Percentiles rank a stretch among this genome's conserved stretches.
Evolutionary conservation across 768 basidiomycete species (phyloP).

Genomic region (Tricholoma flavovirens): DNA sequence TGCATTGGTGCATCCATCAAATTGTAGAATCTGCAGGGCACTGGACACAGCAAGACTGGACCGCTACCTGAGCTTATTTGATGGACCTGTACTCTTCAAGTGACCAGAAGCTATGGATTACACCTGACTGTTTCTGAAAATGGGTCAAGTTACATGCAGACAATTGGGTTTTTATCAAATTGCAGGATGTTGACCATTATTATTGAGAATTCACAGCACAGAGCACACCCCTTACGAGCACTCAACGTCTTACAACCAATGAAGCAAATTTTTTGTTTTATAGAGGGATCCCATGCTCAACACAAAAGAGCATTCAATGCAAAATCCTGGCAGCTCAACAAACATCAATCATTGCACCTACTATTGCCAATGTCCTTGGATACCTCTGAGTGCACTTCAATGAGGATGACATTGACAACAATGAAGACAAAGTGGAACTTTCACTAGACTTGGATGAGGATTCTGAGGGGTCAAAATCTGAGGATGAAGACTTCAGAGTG

Average conservation of each 20-base stretch:
- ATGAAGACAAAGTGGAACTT: too few species aligned
- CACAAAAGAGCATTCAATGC: background rate
- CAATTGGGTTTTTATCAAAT: too few species aligned
- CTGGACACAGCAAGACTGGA: background rate
- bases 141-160: too few species aligned
- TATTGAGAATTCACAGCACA: background rate
- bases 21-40: conserved; percentile 6
- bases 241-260: too few species aligned
- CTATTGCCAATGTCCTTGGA: too few species aligned
- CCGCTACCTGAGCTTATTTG: background rate
- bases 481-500: too few species aligned
- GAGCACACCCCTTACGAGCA: background rate
- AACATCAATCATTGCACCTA: background rate
- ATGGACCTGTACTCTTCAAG: conserved; percentile 3
- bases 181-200: conserved; percentile 7
- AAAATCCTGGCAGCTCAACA: background rate
- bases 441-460: too few species aligned
- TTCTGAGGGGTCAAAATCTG: too few species aligned
- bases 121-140: background rate
- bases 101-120: background rate
- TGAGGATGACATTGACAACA: too few species aligned
- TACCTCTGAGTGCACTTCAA: too few species aligned
- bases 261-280: conserved; percentile 1
- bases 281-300: background rate
- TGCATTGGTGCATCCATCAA: background rate